Evolutionary conservation across 176 grass and related monocot species (phyloP), one percentile per base, ranked within the genome.

Genomic region (Raddia distichophylla): DNA sequence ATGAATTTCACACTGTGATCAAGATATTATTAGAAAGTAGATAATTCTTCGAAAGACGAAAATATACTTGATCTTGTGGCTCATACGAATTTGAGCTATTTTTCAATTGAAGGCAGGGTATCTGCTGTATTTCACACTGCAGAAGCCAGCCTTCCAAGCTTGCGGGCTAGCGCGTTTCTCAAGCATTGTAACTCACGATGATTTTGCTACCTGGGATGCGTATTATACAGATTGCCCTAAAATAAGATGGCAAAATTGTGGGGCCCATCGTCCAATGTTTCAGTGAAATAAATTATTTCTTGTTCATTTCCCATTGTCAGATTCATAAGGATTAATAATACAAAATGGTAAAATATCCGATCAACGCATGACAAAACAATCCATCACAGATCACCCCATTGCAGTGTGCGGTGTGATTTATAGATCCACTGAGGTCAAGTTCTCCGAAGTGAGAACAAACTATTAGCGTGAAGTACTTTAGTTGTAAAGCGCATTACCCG

Each of bases 181-280:
- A 70, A 64, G 22, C 59, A 72, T 88, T 88, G 79, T 73, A 67
- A 46, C 33, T 16, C 59, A 50, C 34, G 64, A 70, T 57, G 50
- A 65, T 81, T 89, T 83, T 75, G 55, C 63, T 71, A 77, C 73
- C 10, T 64, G 43, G 57, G 58, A 77, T 77, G 73, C 66, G 64
- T 65, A 48, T 77, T 81, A 69, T 81, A 22, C 4, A 2, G 37
- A 81, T 81, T 3, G 37, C 4, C 37, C 37, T 40, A 2, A 57
- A 89, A 85, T 76, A 37, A 89, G 13, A 80, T 58, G 65, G 49
- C 60, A 69, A 69, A 69, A 54, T 57, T 85, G 56, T 56, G 77
- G 62, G 77, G 78, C 17, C 53, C 47, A 63, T 55, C 50, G 79
- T 67, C 47, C 18, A 22, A 3, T 49, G 6, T 64, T 56, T 20